Percentiles rank a stretch among this genome's conserved stretches.
Evolutionary conservation across 2,329 filamentous ascomycete species (phyloP).

Genomic region (Cladobotryum mycophilum): DNA sequence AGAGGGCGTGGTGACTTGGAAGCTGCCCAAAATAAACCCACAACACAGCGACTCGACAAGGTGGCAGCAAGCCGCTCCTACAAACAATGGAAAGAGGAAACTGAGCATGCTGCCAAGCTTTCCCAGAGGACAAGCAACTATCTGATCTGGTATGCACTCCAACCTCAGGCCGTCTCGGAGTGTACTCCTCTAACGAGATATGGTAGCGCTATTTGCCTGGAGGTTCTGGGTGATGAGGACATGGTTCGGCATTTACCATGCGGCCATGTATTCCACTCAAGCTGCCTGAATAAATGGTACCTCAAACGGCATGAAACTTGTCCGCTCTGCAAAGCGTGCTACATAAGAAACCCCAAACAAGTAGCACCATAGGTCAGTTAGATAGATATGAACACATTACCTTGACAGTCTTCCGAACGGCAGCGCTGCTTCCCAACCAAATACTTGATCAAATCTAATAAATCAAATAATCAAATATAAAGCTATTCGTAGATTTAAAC

Average conservation of each 20-base stretch:
- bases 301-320: constrained; percentile 15
- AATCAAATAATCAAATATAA: too few relatives aligned
- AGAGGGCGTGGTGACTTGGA: background rate
- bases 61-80: background rate
- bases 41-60: background rate
- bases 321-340: constrained; percentile 14
- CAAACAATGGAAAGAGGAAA: constrained; percentile 3
- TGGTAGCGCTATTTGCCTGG: constrained; percentile 15
- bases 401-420: too few relatives aligned
- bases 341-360: background rate
- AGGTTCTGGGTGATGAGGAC: constrained; percentile 12
- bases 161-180: too few relatives aligned
- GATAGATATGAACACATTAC: too few relatives aligned
- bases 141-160: background rate
- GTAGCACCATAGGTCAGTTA: too few relatives aligned
- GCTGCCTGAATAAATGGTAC: constrained; percentile 15
- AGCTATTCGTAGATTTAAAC: too few relatives aligned
- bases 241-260: constrained; percentile 13
- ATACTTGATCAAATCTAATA: too few relatives aligned
- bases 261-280: constrained; percentile 15
- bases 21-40: background rate
- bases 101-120: background rate
- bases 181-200: too few relatives aligned
- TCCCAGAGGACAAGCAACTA: background rate
- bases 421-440: too few relatives aligned